Evolutionary conservation across 2,329 filamentous ascomycete species (phyloP).

Genomic region (Cladosporium sp.): DNA sequence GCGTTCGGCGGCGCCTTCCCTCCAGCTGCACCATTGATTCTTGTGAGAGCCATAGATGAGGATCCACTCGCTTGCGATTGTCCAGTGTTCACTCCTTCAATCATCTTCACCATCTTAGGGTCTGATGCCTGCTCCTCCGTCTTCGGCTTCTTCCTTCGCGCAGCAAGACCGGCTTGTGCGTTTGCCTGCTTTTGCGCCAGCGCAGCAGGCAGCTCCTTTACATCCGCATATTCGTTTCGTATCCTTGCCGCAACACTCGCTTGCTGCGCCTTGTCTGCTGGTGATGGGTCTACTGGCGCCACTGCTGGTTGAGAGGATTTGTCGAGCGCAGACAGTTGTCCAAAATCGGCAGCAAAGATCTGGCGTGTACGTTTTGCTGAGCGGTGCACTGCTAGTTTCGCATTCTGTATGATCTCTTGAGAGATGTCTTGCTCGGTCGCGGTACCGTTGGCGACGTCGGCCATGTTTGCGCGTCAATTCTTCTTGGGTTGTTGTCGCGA

Average conservation of each 20-base stretch:
- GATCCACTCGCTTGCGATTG: slow-evolving; percentile 45
- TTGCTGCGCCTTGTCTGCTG: slow-evolving; percentile 46
- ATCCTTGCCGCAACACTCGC: slow-evolving; percentile 59
- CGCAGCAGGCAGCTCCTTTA: slow-evolving; percentile 73
- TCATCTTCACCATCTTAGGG: slow-evolving; percentile 64
- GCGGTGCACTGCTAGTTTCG: slow-evolving; percentile 37
- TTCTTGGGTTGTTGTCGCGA: not conserved
- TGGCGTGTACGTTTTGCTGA: slow-evolving; percentile 57
- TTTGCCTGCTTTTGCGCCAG: slow-evolving; percentile 78
- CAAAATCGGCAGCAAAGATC: slow-evolving; percentile 56
- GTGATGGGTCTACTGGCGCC: slow-evolving; percentile 47
- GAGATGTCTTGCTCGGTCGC: slow-evolving; percentile 12
- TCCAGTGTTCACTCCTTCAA: slow-evolving; percentile 60
- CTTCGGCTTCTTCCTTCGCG: slow-evolving; percentile 64
- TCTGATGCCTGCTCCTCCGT: slow-evolving; percentile 53
- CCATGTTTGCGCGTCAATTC: not conserved
- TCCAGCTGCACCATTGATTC: slow-evolving; percentile 48
- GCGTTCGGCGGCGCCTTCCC: slow-evolving; percentile 54
- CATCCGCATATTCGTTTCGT: slow-evolving; percentile 72
- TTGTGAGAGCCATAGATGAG: slow-evolving; percentile 59
- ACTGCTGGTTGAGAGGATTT: slow-evolving; percentile 43
- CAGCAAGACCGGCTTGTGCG: slow-evolving; percentile 56
- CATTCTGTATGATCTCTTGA: slow-evolving; percentile 12
- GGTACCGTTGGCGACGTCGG: slow-evolving; percentile 7
- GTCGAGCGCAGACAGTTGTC: slow-evolving; percentile 43